Percentiles rank a stretch among this genome's conserved stretches.
Evolutionary conservation across 2,329 filamentous ascomycete genomes (phyloP).

Genomic region (Talaromyces albobiverticillius): DNA sequence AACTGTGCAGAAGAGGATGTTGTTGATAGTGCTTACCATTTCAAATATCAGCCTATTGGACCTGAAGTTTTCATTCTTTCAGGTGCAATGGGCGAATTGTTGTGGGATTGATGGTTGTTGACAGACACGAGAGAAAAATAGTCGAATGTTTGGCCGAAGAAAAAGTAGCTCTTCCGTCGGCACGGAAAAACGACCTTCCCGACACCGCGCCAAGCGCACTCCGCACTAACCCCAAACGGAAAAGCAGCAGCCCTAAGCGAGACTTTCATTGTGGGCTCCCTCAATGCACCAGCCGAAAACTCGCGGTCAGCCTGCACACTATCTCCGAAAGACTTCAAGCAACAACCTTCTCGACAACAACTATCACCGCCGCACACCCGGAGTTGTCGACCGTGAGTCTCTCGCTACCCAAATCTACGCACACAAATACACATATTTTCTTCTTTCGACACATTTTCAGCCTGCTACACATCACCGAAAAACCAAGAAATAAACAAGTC

Average conservation of each 20-base stretch:
- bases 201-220: too few species aligned
- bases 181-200: neutral
- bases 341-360: slow-evolving; percentile 41
- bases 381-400: slow-evolving; percentile 43
- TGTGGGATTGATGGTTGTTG: neutral
- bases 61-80: neutral
- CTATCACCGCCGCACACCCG: slow-evolving; percentile 33
- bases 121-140: neutral
- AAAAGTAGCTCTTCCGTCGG: slow-evolving; percentile 26
- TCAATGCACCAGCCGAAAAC: slow-evolving; percentile 36
- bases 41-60: neutral
- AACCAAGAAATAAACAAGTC: neutral
- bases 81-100: neutral
- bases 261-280: slow-evolving; percentile 34
- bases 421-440: neutral
- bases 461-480: neutral
- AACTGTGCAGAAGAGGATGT: neutral
- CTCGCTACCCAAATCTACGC: slow-evolving; percentile 1
- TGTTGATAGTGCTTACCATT: neutral
- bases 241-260: slow-evolving; percentile 36
- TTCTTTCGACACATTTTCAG: neutral
- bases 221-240: neutral
- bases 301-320: slow-evolving; percentile 32
- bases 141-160: slow-evolving; percentile 12
- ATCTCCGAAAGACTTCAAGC: slow-evolving; percentile 35